Evolutionary conservation across 192 early-diverging fungal species (phyloP).

Genomic region (Oehlia diaphana): DNA sequence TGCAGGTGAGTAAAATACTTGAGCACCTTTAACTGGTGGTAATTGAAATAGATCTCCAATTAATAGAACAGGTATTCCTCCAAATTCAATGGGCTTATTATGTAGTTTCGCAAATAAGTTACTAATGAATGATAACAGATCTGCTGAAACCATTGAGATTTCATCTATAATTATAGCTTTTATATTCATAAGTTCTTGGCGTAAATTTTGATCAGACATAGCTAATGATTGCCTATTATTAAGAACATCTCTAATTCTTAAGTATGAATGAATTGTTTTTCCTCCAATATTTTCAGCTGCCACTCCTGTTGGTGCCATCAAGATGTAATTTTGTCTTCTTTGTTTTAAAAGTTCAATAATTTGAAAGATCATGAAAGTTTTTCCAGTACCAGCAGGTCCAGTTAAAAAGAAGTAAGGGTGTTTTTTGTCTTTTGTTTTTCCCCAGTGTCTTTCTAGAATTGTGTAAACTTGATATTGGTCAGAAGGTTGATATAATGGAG

Average conservation of each 20-base stretch:
- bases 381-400: too few relatives aligned
- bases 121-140: neutral
- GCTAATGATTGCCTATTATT: neutral
- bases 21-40: neutral
- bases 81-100: neutral
- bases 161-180: neutral
- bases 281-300: too few relatives aligned
- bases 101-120: neutral
- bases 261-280: slow-evolving; percentile 6
- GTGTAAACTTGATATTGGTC: too few relatives aligned
- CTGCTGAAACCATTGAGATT: neutral
- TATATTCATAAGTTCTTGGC: neutral
- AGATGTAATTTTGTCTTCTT: too few relatives aligned
- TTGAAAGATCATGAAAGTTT: too few relatives aligned
- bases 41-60: neutral
- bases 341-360: too few relatives aligned
- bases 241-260: neutral
- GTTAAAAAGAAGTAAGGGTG: too few relatives aligned
- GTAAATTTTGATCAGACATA: neutral
- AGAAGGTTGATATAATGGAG: too few relatives aligned
- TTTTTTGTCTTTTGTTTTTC: too few relatives aligned
- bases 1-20: neutral
- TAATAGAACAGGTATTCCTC: neutral
- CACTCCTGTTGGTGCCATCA: slow-evolving; percentile 1
- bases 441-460: too few relatives aligned